Conservation (phyloP, 345 rosid genomes). For the Camelina neglecta region DNA sequence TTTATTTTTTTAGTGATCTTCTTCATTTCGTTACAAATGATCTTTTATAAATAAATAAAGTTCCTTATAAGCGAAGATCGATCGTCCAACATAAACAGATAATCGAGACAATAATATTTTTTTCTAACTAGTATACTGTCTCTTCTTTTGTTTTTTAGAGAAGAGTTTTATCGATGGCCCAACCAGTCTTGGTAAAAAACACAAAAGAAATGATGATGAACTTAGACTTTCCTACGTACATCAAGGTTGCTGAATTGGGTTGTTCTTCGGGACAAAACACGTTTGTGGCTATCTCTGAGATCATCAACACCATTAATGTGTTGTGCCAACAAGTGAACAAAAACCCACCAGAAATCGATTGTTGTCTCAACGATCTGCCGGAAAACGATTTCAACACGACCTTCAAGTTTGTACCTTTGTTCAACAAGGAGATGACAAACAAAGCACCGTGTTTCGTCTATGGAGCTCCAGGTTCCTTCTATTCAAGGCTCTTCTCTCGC, state of each 20-base stretch:
- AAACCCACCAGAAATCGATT: constrained; percentile 48
- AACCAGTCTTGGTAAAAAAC: constrained; percentile 27
- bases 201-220: constrained; percentile 25
- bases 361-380: constrained; percentile 57
- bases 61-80: too few relatives aligned
- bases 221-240: constrained; percentile 25
- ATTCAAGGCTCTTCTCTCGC: constrained; percentile 54
- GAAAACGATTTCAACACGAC: constrained; percentile 56
- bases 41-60: too few relatives aligned
- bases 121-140: neutral
- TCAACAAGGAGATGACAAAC: constrained; percentile 17
- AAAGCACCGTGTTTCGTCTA: constrained; percentile 40
- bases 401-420: constrained; percentile 34
- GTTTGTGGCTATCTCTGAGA: constrained; percentile 36
- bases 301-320: constrained; percentile 30
- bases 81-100: too few relatives aligned
- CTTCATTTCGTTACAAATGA: too few relatives aligned
- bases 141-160: constrained; percentile 13
- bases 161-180: constrained; percentile 35
- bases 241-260: constrained; percentile 56
- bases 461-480: constrained; percentile 59
- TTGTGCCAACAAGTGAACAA: constrained; percentile 8
- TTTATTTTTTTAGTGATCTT: too few relatives aligned
- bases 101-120: too few relatives aligned
- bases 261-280: constrained; percentile 61